Evolutionary conservation across 345 rosid genomes (phyloP).

Genomic region (Carallia pectinifolia): DNA sequence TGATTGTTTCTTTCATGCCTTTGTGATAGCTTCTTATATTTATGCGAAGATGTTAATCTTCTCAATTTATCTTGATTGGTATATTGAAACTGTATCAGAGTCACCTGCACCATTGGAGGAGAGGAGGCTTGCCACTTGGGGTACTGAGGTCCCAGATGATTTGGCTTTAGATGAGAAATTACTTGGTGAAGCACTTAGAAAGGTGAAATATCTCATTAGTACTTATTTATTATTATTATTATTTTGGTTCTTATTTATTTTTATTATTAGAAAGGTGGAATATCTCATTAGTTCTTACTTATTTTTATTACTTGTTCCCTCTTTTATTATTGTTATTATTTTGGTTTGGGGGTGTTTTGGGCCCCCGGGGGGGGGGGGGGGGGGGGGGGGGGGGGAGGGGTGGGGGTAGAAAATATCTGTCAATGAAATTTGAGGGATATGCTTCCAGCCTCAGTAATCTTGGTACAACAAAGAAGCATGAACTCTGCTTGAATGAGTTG

Average conservation of each 20-base stretch:
- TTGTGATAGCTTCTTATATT: neutral
- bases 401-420: too few species aligned
- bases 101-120: conserved; percentile 45
- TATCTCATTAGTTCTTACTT: neutral
- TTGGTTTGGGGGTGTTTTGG: too few species aligned
- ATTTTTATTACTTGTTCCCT: neutral
- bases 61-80: neutral
- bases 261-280: conserved; percentile 49
- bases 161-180: conserved; percentile 59
- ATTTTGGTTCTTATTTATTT: neutral
- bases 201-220: conserved; percentile 32
- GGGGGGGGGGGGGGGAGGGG: too few species aligned
- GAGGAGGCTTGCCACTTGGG: conserved; percentile 75
- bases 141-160: conserved; percentile 66
- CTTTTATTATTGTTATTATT: neutral
- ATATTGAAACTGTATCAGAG: conserved; percentile 24
- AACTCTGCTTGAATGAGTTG: too few species aligned
- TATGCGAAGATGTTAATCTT: neutral
- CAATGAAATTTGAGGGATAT: too few species aligned
- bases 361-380: too few species aligned
- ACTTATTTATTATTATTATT: neutral
- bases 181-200: conserved; percentile 62
- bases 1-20: neutral
- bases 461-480: too few species aligned
- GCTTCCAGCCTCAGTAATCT: too few species aligned